Evolutionary conservation across 2,329 filamentous ascomycete genomes (phyloP), one percentile per base, ranked within the genome.

Genomic region (Paracoccidioides lutzii): DNA sequence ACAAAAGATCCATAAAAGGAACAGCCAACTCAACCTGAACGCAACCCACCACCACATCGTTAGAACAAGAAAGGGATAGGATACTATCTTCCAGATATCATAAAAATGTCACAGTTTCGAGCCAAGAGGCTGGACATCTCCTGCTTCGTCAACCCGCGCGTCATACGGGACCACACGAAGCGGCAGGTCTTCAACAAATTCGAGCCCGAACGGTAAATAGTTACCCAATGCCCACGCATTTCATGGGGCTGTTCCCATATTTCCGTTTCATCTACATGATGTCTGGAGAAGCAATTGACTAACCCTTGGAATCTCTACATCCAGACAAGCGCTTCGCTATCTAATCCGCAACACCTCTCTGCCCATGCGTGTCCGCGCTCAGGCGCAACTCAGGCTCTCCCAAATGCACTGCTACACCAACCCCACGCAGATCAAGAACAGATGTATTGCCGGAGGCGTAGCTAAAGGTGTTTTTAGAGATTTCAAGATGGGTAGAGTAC

Each of bases 321-420:
- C 50, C 60, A 95, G 91, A 73, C 90, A 97, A 87, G 91, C 87
- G 14, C 82, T 93, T 43, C 85, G 87, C 65, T 96, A 96, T 75
- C 85, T 95, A 60, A 88, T 95, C 70, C 89, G 88, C 71, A 98
- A 98, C 73, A 93, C 89, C 37, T 85, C 84, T 0, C 84, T 98
- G 3, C 83, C 90, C 1, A 78, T 83, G 55, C 82, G 90, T 66
- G 83, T 87, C 53, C 87, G 94, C 66, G 89, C 88, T 59, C 87
- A 95, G 70, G 93, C 93, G 44, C 91, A 97, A 76, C 81, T 98
- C 56, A 85, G 97, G 74, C 78, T 98, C 62, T 83, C 86, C 3
- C 86, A 95, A 74, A 96, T 97, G 91, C 90, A 96, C 76, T 84
- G 82, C 77, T 97, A 97, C 74, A 97, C 93, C 40, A 81, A 90